Evolutionary conservation across 148 eudicot species (phyloP).

Genomic region (Polygonum aviculare): DNA sequence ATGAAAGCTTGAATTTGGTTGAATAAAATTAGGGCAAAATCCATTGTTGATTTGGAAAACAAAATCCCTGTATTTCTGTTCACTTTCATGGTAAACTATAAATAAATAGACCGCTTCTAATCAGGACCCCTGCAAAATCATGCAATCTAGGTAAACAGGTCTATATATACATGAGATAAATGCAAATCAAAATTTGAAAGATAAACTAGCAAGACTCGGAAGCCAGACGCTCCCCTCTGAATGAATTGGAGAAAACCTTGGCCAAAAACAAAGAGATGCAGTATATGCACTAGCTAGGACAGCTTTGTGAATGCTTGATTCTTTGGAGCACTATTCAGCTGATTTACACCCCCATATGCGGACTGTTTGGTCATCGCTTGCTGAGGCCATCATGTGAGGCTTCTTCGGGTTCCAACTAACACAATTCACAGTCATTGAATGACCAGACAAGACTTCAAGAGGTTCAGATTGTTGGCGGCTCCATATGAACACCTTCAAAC

Average conservation of each 20-base stretch:
- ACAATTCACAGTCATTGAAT: constrained; percentile 76
- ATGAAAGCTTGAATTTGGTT: not conserved
- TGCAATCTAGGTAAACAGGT: not conserved
- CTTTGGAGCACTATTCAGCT: not conserved
- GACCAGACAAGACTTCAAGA: constrained; percentile 65
- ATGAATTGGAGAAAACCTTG: not conserved
- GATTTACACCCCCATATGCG: constrained; percentile 78
- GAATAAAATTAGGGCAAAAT: not conserved
- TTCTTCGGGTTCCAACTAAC: constrained; percentile 88
- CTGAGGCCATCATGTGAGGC: constrained; percentile 88
- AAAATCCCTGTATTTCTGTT: constrained; percentile 1
- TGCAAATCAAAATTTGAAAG: not conserved
- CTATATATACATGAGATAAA: constrained; percentile 1
- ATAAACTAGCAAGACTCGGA: not conserved
- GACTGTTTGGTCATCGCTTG: constrained; percentile 87
- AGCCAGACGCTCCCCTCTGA: constrained; percentile 6
- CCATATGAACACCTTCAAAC: constrained; percentile 76
- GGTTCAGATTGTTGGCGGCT: constrained; percentile 56
- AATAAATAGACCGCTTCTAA: not conserved
- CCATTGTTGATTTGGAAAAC: not conserved
- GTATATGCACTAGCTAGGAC: not conserved
- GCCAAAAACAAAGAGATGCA: not conserved
- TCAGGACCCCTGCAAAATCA: not conserved
- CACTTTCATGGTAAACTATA: not conserved
- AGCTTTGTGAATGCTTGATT: constrained; percentile 1